A percentile compares a stretch with the other conserved stretches of the same genome.
Conservation (phyloP, 163 green algal genomes). For the Chlorella variabilis region DNA sequence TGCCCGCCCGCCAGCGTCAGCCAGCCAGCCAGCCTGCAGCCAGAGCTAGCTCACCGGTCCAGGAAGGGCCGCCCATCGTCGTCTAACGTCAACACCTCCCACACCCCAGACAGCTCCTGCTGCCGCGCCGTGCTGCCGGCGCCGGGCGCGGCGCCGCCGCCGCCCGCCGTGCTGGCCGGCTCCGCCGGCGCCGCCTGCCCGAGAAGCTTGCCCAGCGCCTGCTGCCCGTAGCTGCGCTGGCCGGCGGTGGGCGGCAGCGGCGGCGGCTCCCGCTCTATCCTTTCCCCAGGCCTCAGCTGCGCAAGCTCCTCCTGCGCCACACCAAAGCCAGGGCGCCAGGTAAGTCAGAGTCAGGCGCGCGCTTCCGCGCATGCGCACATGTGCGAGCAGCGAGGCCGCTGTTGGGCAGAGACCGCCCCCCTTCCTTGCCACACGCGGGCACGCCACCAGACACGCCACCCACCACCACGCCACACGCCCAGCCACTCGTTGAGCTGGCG, state of each 20-base stretch:
- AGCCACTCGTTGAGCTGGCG: not conserved
- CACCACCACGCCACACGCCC: not conserved
- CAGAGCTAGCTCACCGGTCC: slow-evolving; percentile 59
- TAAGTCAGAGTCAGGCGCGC: no score
- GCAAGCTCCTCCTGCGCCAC: slow-evolving; percentile 60
- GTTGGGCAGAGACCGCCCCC: no score
- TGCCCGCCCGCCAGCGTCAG: no score
- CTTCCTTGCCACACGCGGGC: no score
- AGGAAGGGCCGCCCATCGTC: slow-evolving; percentile 65
- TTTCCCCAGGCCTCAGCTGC: slow-evolving; percentile 47
- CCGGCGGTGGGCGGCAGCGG: slow-evolving; percentile 8
- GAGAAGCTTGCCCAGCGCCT: slow-evolving; percentile 41
- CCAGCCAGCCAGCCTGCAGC: no score
- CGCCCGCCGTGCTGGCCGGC: not conserved
- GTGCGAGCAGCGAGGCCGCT: no score
- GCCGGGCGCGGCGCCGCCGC: not conserved
- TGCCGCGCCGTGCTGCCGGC: not conserved
- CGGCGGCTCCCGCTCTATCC: slow-evolving; percentile 54
- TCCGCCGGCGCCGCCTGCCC: not conserved
- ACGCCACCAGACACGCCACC: no score
- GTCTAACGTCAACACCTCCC: slow-evolving; percentile 71
- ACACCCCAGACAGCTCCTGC: slow-evolving; percentile 47
- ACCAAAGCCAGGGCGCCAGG: not conserved
- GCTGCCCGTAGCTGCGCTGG: slow-evolving; percentile 27
- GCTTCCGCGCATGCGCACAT: no score